These are phyloP conservation scores for Vanrija sp. DNA, from an alignment of 1,284 basidiomycete species.

Conservation along the genomic window DNA sequence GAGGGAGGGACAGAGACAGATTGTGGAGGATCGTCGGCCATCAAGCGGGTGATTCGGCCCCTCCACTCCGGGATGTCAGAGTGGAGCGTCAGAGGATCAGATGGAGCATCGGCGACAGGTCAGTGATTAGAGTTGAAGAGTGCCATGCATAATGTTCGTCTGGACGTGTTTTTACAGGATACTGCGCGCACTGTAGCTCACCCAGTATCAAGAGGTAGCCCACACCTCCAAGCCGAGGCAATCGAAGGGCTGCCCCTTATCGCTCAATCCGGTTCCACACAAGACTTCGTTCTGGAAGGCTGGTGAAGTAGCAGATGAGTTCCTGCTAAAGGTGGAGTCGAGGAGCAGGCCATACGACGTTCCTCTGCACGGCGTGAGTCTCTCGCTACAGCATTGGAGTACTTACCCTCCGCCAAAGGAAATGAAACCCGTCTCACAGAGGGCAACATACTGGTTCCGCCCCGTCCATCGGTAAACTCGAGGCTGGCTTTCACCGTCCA, in stretches of 20 bases:
- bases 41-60: too few species aligned
- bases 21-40: too few species aligned
- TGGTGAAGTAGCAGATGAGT: slow-evolving; percentile 75
- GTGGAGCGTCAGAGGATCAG: too few species aligned
- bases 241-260: slow-evolving; percentile 61
- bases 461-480: slow-evolving; percentile 84
- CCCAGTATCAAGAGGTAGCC: slow-evolving; percentile 42
- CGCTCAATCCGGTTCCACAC: slow-evolving; percentile 55
- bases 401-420: slow-evolving; percentile 86
- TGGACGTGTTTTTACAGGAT: too few species aligned
- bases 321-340: slow-evolving; percentile 75
- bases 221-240: slow-evolving; percentile 84
- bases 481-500: slow-evolving; percentile 38
- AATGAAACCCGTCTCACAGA: slow-evolving; percentile 73
- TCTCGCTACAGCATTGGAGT: too few species aligned
- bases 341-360: slow-evolving; percentile 85
- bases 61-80: too few species aligned
- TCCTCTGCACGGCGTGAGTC: slow-evolving; percentile 55
- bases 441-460: slow-evolving; percentile 81
- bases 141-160: too few species aligned
- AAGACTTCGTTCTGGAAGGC: slow-evolving; percentile 85
- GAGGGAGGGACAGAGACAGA: too few species aligned
- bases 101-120: too few species aligned
- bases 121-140: too few species aligned
- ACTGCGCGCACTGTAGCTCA: too few species aligned